Percentiles rank a stretch among this genome's conserved stretches.
phyloP scores from a whole-genome alignment of 1,284 basidiomycete genomes.

The Porodaedalea pini region DNA sequence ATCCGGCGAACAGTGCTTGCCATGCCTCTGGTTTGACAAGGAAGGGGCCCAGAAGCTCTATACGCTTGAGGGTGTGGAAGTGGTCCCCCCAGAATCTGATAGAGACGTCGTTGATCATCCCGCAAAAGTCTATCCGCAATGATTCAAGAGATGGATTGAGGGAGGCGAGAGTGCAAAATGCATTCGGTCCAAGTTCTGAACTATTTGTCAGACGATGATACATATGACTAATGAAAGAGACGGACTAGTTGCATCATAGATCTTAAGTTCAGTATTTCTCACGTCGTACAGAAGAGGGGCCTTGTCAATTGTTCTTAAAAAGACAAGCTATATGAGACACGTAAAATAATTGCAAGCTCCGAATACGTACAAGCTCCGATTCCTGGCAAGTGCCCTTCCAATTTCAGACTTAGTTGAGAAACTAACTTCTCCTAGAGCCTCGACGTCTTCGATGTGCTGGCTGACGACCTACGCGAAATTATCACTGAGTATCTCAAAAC shows the following conservation, averaged over 20 bases:
- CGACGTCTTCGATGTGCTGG: constrained; percentile 85
- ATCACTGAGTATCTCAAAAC: not conserved
- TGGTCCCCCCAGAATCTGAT: constrained; percentile 62
- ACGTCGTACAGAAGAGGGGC: constrained; percentile 81
- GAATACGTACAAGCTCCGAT: constrained; percentile 71
- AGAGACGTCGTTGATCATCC: constrained; percentile 72
- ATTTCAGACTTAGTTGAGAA: constrained; percentile 77
- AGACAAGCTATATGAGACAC: not conserved
- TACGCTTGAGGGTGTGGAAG: constrained; percentile 61
- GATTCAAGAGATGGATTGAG: constrained; percentile 79
- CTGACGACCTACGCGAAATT: constrained; percentile 63
- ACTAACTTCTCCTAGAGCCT: constrained; percentile 86
- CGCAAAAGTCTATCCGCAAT: constrained; percentile 84
- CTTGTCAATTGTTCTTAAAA: constrained; percentile 65
- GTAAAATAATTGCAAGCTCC: not conserved
- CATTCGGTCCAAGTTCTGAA: constrained; percentile 64
- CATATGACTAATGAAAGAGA: constrained; percentile 15
- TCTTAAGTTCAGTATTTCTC: constrained; percentile 61
- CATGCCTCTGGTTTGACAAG: constrained; percentile 77
- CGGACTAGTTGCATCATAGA: constrained; percentile 92
- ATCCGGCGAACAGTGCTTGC: constrained; percentile 69
- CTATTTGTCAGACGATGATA: not conserved
- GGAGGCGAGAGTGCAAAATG: constrained; percentile 64
- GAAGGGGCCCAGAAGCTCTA: constrained; percentile 89
- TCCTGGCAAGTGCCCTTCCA: constrained; percentile 82